Evolutionary conservation across 768 basidiomycete genomes (phyloP), one percentile per base, ranked within the genome.

Genomic region (Hericium rajendrae): DNA sequence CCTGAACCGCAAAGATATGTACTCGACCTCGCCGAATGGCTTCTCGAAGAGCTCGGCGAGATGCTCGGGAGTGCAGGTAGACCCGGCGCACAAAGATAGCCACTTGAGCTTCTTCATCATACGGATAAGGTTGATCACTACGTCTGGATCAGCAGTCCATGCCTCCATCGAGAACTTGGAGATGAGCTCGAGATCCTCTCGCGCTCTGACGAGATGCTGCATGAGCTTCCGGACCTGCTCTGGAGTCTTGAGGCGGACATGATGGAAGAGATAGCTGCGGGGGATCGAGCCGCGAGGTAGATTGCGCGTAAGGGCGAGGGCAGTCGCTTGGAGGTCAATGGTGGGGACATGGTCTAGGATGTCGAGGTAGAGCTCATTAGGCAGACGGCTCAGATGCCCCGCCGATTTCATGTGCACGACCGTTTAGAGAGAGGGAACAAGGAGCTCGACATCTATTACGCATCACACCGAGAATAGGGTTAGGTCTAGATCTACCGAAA

Each of bases 1-100:
- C 56, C 86, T 78, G 70, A 95, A 94, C 59, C 86, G 73, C 54
- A 95, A 66, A 4, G 82, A 78, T 15, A 94, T 71, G 60, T 74
- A 74, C 39, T 69, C 61, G 60, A 95, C 62, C 0, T 60, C 64
- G 12, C 68, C 64, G 54, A 79, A 72, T 4, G 84, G 81, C 28
- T 73, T 69, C 56, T 74, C 67, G 58, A 86, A 75, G 38, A 93
- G 74, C 53, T 86, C 84, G 60, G 86, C 84, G 53, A 94, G 68
- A 69, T 92, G 88, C 61, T 94, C 91, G 2, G 92, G 92, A 0
- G 83, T 68, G 67, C 92, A 92, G 59, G 69, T 76, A 0, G 90
- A 83, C 0, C 93, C 94, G 59, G 94, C 75, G 68, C 82, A 83
- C 52, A 97, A 68, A 24, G 68, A 71, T 59, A 95, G 66, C 6